These are phyloP conservation scores for Colletotrichum spaethianum DNA, from an alignment of 2,329 filamentous ascomycete genomes.

Conservation along the genomic window DNA sequence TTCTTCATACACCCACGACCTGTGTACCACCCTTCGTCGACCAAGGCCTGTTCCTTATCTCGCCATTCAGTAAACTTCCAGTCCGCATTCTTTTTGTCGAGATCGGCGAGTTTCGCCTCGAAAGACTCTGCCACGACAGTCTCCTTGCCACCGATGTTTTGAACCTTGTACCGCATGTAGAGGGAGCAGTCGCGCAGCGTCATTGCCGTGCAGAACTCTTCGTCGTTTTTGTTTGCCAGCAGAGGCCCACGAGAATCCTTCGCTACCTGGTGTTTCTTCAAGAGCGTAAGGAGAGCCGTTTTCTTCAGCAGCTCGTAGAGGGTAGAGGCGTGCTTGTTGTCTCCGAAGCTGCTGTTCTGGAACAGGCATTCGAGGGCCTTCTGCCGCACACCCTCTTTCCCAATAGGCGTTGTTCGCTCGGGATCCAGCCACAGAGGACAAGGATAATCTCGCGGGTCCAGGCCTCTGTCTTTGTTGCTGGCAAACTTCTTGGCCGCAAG, in stretches of 20 bases:
- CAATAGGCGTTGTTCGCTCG: background rate
- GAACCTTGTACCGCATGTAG: constrained; percentile 66
- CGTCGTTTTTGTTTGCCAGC: constrained; percentile 55
- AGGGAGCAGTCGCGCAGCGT: constrained; percentile 85
- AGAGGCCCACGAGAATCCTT: constrained; percentile 62
- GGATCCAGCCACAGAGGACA: constrained; percentile 41
- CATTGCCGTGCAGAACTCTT: constrained; percentile 79
- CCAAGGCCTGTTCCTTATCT: constrained; percentile 72
- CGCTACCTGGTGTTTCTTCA: constrained; percentile 51
- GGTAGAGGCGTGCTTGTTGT: constrained; percentile 23
- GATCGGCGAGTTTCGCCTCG: constrained; percentile 77
- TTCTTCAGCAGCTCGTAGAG: constrained; percentile 25
- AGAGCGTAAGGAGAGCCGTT: background rate
- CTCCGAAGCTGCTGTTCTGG: constrained; percentile 9
- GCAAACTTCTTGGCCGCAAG: constrained; percentile 59
- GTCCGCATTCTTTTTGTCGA: constrained; percentile 80
- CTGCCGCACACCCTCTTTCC: constrained; percentile 10
- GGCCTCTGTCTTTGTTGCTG: constrained; percentile 16
- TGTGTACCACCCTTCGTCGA: constrained; percentile 78
- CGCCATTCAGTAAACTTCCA: constrained; percentile 80
- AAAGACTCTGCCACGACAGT: constrained; percentile 49
- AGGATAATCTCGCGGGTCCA: constrained; percentile 33
- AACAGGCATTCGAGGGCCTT: constrained; percentile 23
- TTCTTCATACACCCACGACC: constrained; percentile 36
- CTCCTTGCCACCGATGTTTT: background rate